Evolutionary conservation across 2,329 filamentous ascomycete species (phyloP), one percentile per base, ranked within the genome.

Genomic region (Ophiostoma sp.): DNA sequence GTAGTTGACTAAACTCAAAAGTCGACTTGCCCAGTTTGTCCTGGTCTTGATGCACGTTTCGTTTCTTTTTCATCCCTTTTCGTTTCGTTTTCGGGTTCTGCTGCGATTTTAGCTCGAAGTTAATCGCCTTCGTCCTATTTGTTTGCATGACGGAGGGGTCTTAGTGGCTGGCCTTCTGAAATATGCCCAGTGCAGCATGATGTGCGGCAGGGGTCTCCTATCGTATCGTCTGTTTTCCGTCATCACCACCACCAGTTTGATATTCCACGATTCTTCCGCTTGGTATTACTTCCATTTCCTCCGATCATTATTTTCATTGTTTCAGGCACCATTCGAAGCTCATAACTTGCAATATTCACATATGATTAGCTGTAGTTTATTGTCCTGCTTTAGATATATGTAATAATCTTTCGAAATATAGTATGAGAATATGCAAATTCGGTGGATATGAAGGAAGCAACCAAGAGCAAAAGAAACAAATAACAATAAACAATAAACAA

Each of bases 131-230:
- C 47, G 18, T 52, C 2, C 42, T 45, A 12, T 55, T 44, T 9
- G 8, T 44, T 9, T 44, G 42, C 12, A 44, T 8, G 18, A 8
- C 49, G 1, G 38, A 38, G 14, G 42, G 38, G 60, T 63, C 40
- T 63, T 27, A 27, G 27, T 27, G 27, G 1, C 27, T 27, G 27
- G 40, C 12, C 16, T n/a, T 4, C 16, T n/a, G 47, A 52, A 18
- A 27, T 27, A 27, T 16, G n/a, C 49, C 49, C 49, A 60, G 55
- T 38, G 55, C 27, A 38, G n/a, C 36, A 18, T 63, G 60, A 63
- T 63, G 41, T 63, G 60, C 60, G 42, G 60, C 60, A 63, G 60
- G 60, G 60, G 60, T 41, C 40, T 42, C 42, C 18, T 41, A 40
- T 42, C 60, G 11, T 44, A 44, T 44, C 7, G 27, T 27, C 27